Conservation (phyloP, 2,329 filamentous ascomycete species). For the Pyricularia grisea region DNA sequence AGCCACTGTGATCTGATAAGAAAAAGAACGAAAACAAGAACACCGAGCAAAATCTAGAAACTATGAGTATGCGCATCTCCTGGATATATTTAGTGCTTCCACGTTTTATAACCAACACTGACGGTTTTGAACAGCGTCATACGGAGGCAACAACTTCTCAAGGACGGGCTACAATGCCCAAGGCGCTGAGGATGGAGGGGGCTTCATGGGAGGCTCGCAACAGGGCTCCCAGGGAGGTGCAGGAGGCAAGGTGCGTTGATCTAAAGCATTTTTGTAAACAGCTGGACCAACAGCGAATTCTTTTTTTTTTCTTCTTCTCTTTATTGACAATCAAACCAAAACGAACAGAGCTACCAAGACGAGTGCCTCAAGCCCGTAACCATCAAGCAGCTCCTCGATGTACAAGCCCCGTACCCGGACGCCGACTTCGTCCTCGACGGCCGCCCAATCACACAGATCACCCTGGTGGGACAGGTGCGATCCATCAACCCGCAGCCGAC, state of each 20-base stretch:
- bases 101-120: not conserved
- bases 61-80: not conserved
- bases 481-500: slow-evolving; percentile 79
- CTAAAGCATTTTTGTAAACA: not conserved
- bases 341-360: slow-evolving; percentile 56
- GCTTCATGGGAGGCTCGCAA: slow-evolving; percentile 54
- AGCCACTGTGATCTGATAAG: not conserved
- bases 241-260: slow-evolving; percentile 30
- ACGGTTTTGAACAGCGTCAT: slow-evolving; percentile 28
- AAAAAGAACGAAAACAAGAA: not conserved
- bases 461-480: slow-evolving; percentile 85
- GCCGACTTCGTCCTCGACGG: slow-evolving; percentile 80
- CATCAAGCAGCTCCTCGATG: slow-evolving; percentile 87
- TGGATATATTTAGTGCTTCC: not conserved
- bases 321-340: not conserved
- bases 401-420: slow-evolving; percentile 61
- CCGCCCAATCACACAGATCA: slow-evolving; percentile 62
- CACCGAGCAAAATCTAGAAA: not conserved
- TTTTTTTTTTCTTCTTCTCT: not conserved
- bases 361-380: slow-evolving; percentile 89
- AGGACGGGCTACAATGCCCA: slow-evolving; percentile 41
- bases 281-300: not conserved
- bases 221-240: slow-evolving; percentile 34
- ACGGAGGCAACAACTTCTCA: slow-evolving; percentile 31
- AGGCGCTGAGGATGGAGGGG: slow-evolving; percentile 51